Evolutionary conservation across 768 basidiomycete genomes (phyloP).

Genomic region (Serendipita sp.): DNA sequence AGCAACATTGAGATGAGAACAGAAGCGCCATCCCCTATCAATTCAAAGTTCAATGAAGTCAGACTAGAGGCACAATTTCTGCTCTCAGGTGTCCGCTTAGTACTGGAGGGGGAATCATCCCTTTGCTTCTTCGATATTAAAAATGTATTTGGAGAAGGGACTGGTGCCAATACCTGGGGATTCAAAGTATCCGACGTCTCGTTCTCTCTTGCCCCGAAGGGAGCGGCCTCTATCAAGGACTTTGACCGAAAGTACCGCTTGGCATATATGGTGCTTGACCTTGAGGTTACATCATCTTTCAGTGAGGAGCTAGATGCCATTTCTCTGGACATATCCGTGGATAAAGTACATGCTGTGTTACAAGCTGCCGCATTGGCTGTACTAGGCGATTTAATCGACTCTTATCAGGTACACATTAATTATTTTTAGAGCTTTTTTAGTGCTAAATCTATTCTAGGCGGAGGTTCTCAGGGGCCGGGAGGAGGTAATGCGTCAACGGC

Average conservation of each 20-base stretch:
- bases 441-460: slow-evolving; percentile 27
- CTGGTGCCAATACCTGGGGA: slow-evolving; percentile 33
- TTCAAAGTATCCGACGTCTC: slow-evolving; percentile 57
- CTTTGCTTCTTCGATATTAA: slow-evolving; percentile 60
- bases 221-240: slow-evolving; percentile 19
- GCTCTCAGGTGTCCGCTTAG: slow-evolving; percentile 67
- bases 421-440: slow-evolving; percentile 4
- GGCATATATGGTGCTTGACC: slow-evolving; percentile 73
- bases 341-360: slow-evolving; percentile 82
- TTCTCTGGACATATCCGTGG: slow-evolving; percentile 34
- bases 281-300: slow-evolving; percentile 21
- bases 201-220: slow-evolving; percentile 62
- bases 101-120: slow-evolving; percentile 56
- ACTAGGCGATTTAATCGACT: slow-evolving; percentile 74
- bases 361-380: slow-evolving; percentile 86
- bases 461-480: slow-evolving; percentile 52
- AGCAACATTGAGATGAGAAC: not conserved
- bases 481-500: slow-evolving; percentile 15
- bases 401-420: slow-evolving; percentile 43
- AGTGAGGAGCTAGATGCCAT: slow-evolving; percentile 5
- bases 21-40: not conserved
- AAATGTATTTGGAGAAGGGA: not conserved
- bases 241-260: slow-evolving; percentile 49
- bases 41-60: not conserved
- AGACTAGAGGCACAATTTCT: slow-evolving; percentile 11